phyloP scores from a whole-genome alignment of 192 early-diverging fungal genomes.

The Backusella liffmaniae region DNA sequence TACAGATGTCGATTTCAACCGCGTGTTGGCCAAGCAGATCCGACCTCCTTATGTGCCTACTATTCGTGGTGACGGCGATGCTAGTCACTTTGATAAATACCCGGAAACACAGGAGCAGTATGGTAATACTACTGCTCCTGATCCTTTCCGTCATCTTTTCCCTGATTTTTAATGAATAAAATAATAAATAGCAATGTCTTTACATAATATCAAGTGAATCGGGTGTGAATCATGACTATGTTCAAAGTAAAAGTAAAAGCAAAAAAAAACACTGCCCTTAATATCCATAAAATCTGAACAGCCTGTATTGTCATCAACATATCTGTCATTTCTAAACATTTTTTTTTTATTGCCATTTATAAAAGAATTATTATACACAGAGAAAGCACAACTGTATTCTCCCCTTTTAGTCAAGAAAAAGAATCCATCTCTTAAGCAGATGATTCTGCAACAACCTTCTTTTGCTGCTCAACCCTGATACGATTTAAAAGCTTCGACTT shows the following conservation, averaged over 20 bases:
- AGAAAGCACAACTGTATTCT: background rate
- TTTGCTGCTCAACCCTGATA: background rate
- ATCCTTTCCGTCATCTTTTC: constrained; percentile 43
- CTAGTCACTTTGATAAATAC: constrained; percentile 57
- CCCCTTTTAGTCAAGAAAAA: background rate
- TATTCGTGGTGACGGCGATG: constrained; percentile 51
- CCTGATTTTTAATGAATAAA: constrained; percentile 43
- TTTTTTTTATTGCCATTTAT: too few species aligned
- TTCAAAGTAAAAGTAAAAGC: too few species aligned
- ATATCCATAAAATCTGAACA: background rate
- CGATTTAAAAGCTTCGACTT: constrained; percentile 38
- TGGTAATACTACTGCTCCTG: constrained; percentile 36
- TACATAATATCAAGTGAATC: too few species aligned
- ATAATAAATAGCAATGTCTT: background rate
- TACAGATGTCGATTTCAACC: constrained; percentile 58
- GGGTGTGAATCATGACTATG: too few species aligned
- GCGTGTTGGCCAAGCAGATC: constrained; percentile 48
- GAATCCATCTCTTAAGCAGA: background rate
- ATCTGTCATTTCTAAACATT: too few species aligned
- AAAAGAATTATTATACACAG: background rate
- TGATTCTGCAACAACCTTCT: background rate
- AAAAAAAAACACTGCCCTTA: too few species aligned
- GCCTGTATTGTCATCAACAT: too few species aligned
- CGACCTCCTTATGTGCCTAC: constrained; percentile 57
- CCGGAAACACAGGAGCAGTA: constrained; percentile 51